Evolutionary conservation across 352 stramenopile species (phyloP), one percentile per base, ranked within the genome.

Genomic region (Lagenidium sp.): DNA sequence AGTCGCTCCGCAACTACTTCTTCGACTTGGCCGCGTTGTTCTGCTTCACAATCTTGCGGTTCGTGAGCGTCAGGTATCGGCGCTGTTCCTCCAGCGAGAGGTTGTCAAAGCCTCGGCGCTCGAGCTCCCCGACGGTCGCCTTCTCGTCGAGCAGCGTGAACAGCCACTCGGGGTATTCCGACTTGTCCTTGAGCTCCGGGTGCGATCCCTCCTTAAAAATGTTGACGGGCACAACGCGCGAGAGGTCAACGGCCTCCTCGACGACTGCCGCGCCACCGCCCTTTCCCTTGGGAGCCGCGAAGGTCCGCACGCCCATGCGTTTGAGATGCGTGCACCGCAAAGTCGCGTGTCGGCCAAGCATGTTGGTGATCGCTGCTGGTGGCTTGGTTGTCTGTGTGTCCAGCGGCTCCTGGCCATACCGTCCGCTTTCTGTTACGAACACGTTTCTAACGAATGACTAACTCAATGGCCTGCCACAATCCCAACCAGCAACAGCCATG

Each of bases 21-120:
- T 92, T 92, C 40, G 79, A 76, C 70, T 90, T 93, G 45, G 65
- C 63, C 21, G 63, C 71, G 57, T 93, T 93, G 50, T 66, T 84
- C 31, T 42, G 54, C 64, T 90, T 90, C 32, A 93, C 62, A 39
- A 65, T 47, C 28, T 65, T 63, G 53, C 77, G 75, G 55, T 90
- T 90, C 40, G 65, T 59, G 30, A 93, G 69, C 41, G 62, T 73
- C 34, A 93, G 65, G 61, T 76, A 82, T 54, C 77, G 80, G 47
- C 77, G 76, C 63, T 93, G 77, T 32, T 89, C 64, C 46, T 87
- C 71, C 34, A 88, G 49, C 34, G 74, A 52, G 11, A 93, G 56
- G 47, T 75, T 89, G 49, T 90, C 78, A 51, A 90, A 93, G 19
- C 80, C 80, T 42, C 60, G 55, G 48, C 80, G 80, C 48, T 89